Evolutionary conservation across 1,284 basidiomycete species (phyloP), one percentile per base, ranked within the genome.

Genomic region (Calocybe gambosa): DNA sequence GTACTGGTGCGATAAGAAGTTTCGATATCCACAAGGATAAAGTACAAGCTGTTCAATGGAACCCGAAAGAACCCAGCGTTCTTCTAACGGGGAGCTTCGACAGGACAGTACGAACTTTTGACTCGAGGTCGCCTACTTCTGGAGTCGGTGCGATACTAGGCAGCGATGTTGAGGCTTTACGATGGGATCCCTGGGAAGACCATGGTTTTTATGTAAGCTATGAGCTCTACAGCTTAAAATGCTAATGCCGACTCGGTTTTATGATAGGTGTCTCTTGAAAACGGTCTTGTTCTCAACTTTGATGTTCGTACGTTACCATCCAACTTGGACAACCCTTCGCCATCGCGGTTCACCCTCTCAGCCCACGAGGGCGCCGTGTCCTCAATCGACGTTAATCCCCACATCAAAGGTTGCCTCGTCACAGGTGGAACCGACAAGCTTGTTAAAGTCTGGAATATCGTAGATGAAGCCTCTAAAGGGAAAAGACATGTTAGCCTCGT

Each of bases 1-100:
- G 64, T 18, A 75, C 75, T 55, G 82, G 72, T 39, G 82, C 93
- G 7, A 78, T 97, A 59, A 75, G 92, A 46, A 92, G 86, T 54
- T 99, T 96, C 65, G 80, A 75, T 43, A 70, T 93, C 28, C 96
- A 99, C 68, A 86, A 82, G 58, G 94, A 97, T 67, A 98, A 97
- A 71, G 91, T 99, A n/a, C 94, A 98, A 67, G 84, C 88, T 3
- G 92, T 99, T 2, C 88, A 95, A 60, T 99, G 96, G 96, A 96
- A 96, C 64, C 75, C 78, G 31, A 77, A 78, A 47, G 87, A 93
- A 45, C 89, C 94, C 21, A 89, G 85, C 9, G 89, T 95, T 29
- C 71, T 99, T 31, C 69, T 99, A 50, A 95, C 90, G 2, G 96
- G 94, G 13, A 89, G 90, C 51, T 98, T 91, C 61, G 96, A 99